Evolutionary conservation across 1,139 yeast species (phyloP).

Genomic region (Spencermartinsiella ligniputridi): DNA sequence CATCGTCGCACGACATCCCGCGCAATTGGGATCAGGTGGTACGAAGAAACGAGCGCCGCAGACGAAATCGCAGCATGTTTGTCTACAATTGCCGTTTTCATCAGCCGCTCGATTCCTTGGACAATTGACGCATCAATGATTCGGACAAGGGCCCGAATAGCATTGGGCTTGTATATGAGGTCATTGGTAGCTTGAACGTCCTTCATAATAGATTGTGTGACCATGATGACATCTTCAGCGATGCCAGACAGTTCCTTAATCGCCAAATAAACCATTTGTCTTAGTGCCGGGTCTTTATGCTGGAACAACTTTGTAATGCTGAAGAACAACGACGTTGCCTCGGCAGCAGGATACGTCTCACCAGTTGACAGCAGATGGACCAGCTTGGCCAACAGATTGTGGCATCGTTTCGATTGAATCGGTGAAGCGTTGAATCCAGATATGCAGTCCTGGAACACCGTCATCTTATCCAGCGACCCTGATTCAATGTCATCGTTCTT

Average conservation of each 20-base stretch:
- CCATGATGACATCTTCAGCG: constrained; percentile 94
- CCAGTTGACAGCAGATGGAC: constrained; percentile 72
- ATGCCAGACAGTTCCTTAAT: constrained; percentile 82
- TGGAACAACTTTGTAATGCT: constrained; percentile 92
- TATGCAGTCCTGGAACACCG: constrained; percentile 92
- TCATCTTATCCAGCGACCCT: constrained; percentile 88
- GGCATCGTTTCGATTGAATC: constrained; percentile 81
- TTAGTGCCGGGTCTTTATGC: constrained; percentile 82
- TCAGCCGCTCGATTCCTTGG: constrained; percentile 87
- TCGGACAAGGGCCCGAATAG: constrained; percentile 84
- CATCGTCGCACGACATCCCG: constrained; percentile 90
- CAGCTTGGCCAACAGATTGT: constrained; percentile 66
- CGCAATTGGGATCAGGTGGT: constrained; percentile 83
- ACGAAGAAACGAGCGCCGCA: constrained; percentile 88
- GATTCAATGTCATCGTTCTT: constrained; percentile 73
- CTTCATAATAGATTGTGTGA: constrained; percentile 95
- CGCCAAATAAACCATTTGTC: constrained; percentile 91
- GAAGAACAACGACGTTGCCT: constrained; percentile 89
- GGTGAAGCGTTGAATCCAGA: constrained; percentile 92
- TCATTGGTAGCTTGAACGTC: constrained; percentile 86
- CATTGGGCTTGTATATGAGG: constrained; percentile 83
- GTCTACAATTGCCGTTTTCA: constrained; percentile 91
- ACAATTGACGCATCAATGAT: constrained; percentile 91
- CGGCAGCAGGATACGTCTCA: constrained; percentile 80
- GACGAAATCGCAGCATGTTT: constrained; percentile 82